Conservation (phyloP, 768 basidiomycete genomes). For the Candolleomyces efflorescens region DNA sequence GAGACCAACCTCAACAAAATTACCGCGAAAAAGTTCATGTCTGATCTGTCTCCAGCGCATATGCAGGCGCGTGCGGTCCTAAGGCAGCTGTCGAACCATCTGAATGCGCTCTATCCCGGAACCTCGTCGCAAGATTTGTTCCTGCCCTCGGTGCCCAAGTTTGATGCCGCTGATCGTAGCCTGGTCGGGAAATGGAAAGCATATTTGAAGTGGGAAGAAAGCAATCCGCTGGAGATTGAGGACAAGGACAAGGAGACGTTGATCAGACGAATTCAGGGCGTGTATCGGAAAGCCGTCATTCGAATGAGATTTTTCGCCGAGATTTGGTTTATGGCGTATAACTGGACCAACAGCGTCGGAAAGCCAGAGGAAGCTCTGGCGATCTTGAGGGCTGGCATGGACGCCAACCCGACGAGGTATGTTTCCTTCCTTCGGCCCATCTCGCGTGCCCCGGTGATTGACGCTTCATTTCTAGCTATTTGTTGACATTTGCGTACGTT, state of each 20-base stretch:
- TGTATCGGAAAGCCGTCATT: constrained; percentile 85
- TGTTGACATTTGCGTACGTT: constrained; percentile 86
- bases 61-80: constrained; percentile 93
- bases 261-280: constrained; percentile 68
- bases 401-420: constrained; percentile 82
- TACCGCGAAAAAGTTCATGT: constrained; percentile 95
- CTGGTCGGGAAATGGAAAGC: constrained; percentile 85
- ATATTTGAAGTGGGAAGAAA: constrained; percentile 94
- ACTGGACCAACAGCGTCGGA: constrained; percentile 70
- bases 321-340: constrained; percentile 94
- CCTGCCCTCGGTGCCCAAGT: constrained; percentile 69
- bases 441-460: not conserved
- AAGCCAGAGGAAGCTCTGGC: constrained; percentile 77
- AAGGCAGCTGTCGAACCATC: constrained; percentile 71
- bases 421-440: constrained; percentile 6
- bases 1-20: constrained; percentile 87
- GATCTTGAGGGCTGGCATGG: constrained; percentile 80
- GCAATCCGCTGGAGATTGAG: constrained; percentile 90
- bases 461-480: constrained; percentile 49
- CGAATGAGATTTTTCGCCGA: constrained; percentile 94
- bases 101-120: constrained; percentile 55
- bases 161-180: constrained; percentile 65
- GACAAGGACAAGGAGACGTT: constrained; percentile 70
- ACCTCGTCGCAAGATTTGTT: constrained; percentile 37
- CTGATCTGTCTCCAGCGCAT: constrained; percentile 86